phyloP scores from a whole-genome alignment of 805 yeast genomes.

The Ascoidea asiatica region DNA sequence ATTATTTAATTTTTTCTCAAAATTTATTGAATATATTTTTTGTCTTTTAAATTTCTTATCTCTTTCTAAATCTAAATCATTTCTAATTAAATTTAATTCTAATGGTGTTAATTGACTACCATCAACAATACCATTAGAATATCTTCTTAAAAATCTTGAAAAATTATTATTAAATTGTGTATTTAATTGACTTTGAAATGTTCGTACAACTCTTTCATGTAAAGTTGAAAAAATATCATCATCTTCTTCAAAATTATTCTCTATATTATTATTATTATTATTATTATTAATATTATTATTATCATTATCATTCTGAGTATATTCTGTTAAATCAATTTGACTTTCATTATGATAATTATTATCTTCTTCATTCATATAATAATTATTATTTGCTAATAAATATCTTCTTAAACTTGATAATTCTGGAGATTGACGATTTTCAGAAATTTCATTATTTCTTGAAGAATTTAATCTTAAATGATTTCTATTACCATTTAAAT shows the following conservation, averaged over 20 bases:
- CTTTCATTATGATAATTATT: neutral
- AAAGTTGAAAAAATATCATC: neutral
- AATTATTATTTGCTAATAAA: neutral
- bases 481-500: neutral
- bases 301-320: neutral
- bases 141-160: conserved; percentile 1
- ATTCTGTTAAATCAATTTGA: no score
- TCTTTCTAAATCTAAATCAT: neutral
- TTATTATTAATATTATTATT: neutral
- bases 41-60: conserved; percentile 5
- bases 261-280: neutral
- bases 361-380: neutral
- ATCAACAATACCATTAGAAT: neutral
- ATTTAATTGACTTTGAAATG: neutral
- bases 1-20: conserved; percentile 13
- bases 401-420: no score
- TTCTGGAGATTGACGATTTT: no score
- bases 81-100: neutral
- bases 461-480: neutral
- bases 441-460: neutral
- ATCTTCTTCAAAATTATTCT: neutral
- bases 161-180: neutral
- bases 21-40: conserved; percentile 11
- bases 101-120: neutral
- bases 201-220: neutral